Conservation (phyloP, 2,329 filamentous ascomycete genomes). For the Grosmannia penicillata region DNA sequence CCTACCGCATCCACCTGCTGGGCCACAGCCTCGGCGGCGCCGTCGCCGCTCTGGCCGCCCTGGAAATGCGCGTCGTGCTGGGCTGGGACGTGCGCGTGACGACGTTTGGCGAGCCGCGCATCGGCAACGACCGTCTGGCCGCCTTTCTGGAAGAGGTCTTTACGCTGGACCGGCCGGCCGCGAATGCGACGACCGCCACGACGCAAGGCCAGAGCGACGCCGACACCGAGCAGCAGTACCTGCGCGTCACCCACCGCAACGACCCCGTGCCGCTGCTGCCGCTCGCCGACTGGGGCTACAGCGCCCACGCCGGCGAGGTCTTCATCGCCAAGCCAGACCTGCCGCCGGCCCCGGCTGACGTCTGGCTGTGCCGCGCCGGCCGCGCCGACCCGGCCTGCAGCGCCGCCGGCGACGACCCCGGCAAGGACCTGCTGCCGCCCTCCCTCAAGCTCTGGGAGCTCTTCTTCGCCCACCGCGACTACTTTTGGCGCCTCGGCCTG, state of each 20-base stretch:
- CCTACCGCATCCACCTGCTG: slow-evolving; percentile 62
- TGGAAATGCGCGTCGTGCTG: slow-evolving; percentile 60
- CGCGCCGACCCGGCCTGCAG: slow-evolving; percentile 60
- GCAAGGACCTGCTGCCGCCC: slow-evolving; percentile 25
- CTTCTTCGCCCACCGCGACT: slow-evolving; percentile 87
- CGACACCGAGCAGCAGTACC: slow-evolving; percentile 30
- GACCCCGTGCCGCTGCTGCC: slow-evolving; percentile 87
- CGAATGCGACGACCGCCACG: too few species aligned
- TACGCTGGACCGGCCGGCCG: slow-evolving; percentile 23
- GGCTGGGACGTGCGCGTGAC: slow-evolving; percentile 66
- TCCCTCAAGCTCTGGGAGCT: slow-evolving; percentile 75
- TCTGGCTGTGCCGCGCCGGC: slow-evolving; percentile 59
- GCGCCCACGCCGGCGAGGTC: slow-evolving; percentile 73
- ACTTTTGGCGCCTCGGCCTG: slow-evolving; percentile 85
- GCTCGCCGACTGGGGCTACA: slow-evolving; percentile 75
- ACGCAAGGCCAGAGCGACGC: too few species aligned
- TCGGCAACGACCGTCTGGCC: slow-evolving; percentile 43
- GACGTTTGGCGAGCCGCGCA: slow-evolving; percentile 78
- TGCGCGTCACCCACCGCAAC: slow-evolving; percentile 69
- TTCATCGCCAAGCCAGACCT: slow-evolving; percentile 63
- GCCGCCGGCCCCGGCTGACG: slow-evolving; percentile 51
- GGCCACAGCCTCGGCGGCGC: slow-evolving; percentile 90
- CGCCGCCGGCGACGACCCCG: slow-evolving; percentile 34
- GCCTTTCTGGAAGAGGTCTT: slow-evolving; percentile 41
- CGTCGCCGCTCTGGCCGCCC: slow-evolving; percentile 70